phyloP scores from a whole-genome alignment of 306 rosid species.

The Chamaecrista fasciculata region DNA sequence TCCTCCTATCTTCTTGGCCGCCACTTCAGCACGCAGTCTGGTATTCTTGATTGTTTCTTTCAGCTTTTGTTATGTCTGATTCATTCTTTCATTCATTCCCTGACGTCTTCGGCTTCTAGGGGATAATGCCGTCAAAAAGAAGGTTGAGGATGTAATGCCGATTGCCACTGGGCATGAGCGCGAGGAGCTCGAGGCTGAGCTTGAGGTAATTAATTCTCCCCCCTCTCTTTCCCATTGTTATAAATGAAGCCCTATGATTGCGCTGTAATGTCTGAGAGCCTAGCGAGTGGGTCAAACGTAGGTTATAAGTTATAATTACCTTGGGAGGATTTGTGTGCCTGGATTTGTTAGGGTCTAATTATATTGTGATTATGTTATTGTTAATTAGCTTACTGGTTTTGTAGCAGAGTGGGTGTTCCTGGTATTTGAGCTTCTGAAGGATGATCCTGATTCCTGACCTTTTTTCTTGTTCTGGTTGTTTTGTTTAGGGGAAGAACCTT shows the following conservation, averaged over 20 bases:
- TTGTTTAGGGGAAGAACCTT: conserved; percentile 55
- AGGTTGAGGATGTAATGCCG: conserved; percentile 79
- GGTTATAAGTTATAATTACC: not conserved
- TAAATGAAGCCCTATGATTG: not conserved
- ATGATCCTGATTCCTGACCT: not conserved
- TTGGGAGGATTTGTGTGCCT: not conserved
- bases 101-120: conserved; percentile 6
- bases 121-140: conserved; percentile 50
- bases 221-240: not conserved
- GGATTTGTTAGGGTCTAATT: not conserved
- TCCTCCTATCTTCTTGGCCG: conserved; percentile 10
- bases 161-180: conserved; percentile 97
- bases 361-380: not conserved
- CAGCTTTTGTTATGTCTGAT: not conserved
- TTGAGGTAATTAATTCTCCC: conserved; percentile 39
- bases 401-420: not conserved
- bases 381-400: not conserved
- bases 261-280: not conserved
- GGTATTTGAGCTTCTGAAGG: not conserved
- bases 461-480: not conserved
- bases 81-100: not conserved
- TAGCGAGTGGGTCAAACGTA: not conserved
- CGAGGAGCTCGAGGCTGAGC: conserved; percentile 87
- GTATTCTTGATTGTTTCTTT: conserved; percentile 24
- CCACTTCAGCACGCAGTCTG: conserved; percentile 43